A percentile compares a stretch with the other conserved stretches of the same genome.
phyloP scores from a whole-genome alignment of 2,329 filamentous ascomycete species.

The Lachnum nothofagi region DNA sequence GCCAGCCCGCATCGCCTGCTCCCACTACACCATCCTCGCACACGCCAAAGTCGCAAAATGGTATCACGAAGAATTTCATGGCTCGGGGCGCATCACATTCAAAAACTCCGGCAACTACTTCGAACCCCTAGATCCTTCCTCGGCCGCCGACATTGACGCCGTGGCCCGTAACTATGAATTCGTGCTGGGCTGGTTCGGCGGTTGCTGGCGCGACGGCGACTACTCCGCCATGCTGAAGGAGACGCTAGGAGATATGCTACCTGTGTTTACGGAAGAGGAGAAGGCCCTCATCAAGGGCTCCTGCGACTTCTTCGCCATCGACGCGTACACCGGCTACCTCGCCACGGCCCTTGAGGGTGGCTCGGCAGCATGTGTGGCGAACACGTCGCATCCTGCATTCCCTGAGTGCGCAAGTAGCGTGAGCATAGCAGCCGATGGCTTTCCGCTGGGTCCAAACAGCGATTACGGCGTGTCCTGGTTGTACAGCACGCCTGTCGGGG shows the following conservation, averaged over 20 bases:
- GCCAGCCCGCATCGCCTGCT: conserved; percentile 39
- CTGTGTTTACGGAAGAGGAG: conserved; percentile 43
- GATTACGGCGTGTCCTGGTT: conserved; percentile 40
- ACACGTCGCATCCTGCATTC: conserved; percentile 19
- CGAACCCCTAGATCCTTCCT: conserved; percentile 39
- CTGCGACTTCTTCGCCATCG: conserved; percentile 52
- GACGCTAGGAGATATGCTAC: conserved; percentile 41
- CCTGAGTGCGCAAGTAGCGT: conserved; percentile 31
- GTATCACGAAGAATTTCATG: conserved; percentile 50
- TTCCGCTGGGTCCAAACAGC: conserved; percentile 41
- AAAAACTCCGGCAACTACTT: conserved; percentile 43
- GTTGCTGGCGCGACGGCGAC: conserved; percentile 43
- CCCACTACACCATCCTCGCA: conserved; percentile 43
- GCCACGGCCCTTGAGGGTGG: conserved; percentile 33
- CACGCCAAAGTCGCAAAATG: conserved; percentile 48
- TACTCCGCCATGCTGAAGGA: conserved; percentile 45
- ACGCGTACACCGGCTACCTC: conserved; percentile 48
- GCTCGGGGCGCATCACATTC: conserved; percentile 45
- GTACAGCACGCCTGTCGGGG: conserved; percentile 35
- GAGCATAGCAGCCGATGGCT: conserved; percentile 36
- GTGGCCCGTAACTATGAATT: conserved; percentile 37
- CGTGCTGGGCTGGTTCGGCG: conserved; percentile 44
- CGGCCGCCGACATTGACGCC: conserved; percentile 23
- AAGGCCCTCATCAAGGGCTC: conserved; percentile 46
- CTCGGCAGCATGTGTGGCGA: conserved; percentile 35